phyloP scores from a whole-genome alignment of 169 alveolate genomes.

The Haemoproteus tartakovskyi region DNA sequence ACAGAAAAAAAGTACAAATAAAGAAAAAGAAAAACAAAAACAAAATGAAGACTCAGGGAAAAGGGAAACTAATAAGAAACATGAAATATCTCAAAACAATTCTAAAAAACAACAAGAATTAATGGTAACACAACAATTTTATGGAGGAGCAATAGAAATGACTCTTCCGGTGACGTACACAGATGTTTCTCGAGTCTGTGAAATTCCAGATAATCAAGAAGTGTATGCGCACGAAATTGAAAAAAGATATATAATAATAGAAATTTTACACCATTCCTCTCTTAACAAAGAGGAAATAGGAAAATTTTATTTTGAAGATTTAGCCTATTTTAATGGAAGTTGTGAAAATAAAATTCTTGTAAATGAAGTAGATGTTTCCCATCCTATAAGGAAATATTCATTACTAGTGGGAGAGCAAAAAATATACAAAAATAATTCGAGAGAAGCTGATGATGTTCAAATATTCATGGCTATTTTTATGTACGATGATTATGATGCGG shows the following conservation, averaged over 20 bases:
- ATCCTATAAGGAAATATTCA: constrained; percentile 15
- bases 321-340: constrained; percentile 39
- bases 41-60: no score
- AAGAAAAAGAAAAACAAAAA: no score
- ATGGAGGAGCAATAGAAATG: constrained; percentile 32
- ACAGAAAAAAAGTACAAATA: no score
- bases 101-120: no score
- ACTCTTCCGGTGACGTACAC: constrained; percentile 20
- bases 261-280: constrained; percentile 16
- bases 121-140: constrained; percentile 19
- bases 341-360: constrained; percentile 27
- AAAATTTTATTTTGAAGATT: constrained; percentile 50
- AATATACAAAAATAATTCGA: constrained; percentile 12
- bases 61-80: no score
- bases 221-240: constrained; percentile 47
- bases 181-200: constrained; percentile 18
- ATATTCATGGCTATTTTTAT: constrained; percentile 27
- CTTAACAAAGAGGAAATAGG: constrained; percentile 31
- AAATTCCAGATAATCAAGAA: constrained; percentile 64
- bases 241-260: constrained; percentile 32
- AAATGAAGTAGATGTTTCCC: constrained; percentile 7
- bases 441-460: constrained; percentile 4
- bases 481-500: constrained; percentile 40
- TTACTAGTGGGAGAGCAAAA: constrained; percentile 51
- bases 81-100: no score